Percentiles rank a stretch among this genome's conserved stretches.
Evolutionary conservation across 345 rosid species (phyloP).

Genomic region (Theobroma cacao): DNA sequence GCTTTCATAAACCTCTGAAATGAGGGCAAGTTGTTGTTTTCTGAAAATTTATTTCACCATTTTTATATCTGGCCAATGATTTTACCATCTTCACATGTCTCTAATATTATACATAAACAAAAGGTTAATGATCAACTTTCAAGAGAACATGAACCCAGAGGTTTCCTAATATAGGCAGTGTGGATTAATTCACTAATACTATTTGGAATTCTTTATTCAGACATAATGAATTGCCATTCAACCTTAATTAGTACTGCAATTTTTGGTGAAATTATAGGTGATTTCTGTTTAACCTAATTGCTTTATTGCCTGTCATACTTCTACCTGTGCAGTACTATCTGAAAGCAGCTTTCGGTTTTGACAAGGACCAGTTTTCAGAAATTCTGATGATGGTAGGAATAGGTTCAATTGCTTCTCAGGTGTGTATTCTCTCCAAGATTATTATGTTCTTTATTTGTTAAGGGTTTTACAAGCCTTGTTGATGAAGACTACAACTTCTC

Average conservation of each 20-base stretch:
- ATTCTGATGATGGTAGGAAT: slow-evolving; percentile 45
- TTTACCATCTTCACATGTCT: no score
- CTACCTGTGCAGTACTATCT: slow-evolving; percentile 31
- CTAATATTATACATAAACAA: not conserved
- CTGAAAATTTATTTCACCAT: no score
- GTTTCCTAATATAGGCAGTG: not conserved
- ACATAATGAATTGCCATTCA: not conserved
- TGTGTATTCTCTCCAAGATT: not conserved
- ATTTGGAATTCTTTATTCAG: not conserved
- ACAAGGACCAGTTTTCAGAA: slow-evolving; percentile 52
- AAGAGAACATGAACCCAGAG: not conserved
- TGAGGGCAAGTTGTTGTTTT: no score
- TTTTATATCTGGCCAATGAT: no score
- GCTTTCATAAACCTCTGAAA: no score
- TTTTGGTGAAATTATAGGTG: not conserved
- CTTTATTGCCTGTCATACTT: not conserved
- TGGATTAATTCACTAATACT: not conserved
- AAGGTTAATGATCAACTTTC: not conserved
- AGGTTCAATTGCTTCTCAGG: slow-evolving; percentile 53
- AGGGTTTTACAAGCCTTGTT: no score
- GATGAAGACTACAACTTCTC: no score
- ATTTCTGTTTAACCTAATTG: not conserved
- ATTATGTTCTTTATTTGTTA: no score
- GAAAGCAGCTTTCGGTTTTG: slow-evolving; percentile 46
- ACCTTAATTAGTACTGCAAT: not conserved